Evolutionary conservation across 1,284 basidiomycete species (phyloP).

Genomic region (Lentinus polychrous): DNA sequence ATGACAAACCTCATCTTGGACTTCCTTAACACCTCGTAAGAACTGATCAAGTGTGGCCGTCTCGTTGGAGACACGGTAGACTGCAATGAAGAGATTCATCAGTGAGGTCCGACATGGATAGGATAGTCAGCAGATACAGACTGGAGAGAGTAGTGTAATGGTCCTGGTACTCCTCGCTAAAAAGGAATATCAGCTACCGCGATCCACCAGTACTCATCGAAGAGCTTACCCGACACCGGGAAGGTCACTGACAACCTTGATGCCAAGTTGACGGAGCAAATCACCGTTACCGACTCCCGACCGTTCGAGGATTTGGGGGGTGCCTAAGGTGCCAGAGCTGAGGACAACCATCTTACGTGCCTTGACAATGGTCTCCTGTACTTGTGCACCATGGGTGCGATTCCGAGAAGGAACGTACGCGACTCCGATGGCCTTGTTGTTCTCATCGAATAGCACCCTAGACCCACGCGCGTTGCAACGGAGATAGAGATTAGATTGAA

Average conservation of each 20-base stretch:
- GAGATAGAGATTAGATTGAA: constrained; percentile 56
- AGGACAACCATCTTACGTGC: constrained; percentile 62
- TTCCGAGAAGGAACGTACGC: constrained; percentile 62
- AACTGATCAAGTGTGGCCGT: constrained; percentile 59
- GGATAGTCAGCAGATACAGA: constrained; percentile 23
- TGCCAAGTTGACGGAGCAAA: constrained; percentile 46
- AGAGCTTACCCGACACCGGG: constrained; percentile 58
- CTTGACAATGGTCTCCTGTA: constrained; percentile 54
- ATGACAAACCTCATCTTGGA: constrained; percentile 39
- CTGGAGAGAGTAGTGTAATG: constrained; percentile 65
- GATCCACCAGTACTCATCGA: not conserved
- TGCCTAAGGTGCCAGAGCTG: constrained; percentile 60
- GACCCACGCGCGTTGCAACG: constrained; percentile 57
- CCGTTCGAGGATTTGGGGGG: constrained; percentile 66
- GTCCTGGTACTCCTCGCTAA: constrained; percentile 64
- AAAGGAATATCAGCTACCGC: not conserved
- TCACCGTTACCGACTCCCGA: constrained; percentile 57
- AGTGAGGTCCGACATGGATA: not conserved
- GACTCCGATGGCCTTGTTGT: constrained; percentile 62
- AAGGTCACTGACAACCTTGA: constrained; percentile 61
- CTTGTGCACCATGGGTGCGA: constrained; percentile 43
- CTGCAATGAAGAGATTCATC: constrained; percentile 25
- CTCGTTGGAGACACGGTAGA: constrained; percentile 64
- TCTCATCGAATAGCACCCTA: constrained; percentile 68
- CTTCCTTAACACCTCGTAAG: constrained; percentile 57